These are phyloP conservation scores for Amborella trichopoda DNA, from an alignment of 164 flowering plant genomes.

Conservation along the genomic window DNA sequence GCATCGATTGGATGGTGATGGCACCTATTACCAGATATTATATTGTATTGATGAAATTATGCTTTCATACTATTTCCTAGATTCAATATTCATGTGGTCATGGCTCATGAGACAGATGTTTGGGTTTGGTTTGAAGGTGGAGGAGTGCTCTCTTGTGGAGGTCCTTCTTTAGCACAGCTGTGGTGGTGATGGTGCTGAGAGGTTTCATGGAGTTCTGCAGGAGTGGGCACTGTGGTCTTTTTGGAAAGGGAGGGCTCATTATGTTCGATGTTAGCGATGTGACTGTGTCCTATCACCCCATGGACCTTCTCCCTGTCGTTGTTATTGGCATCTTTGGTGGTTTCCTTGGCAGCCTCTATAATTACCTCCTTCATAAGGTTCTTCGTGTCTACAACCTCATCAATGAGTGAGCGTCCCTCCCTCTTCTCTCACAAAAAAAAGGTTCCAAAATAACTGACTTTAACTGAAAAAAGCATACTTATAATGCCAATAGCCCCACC, in stretches of 20 bases:
- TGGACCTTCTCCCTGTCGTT: conserved; percentile 56
- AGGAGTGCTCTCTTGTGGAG: conserved; percentile 97
- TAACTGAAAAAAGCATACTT: no score
- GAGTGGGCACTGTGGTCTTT: conserved; percentile 70
- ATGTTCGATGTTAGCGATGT: conserved; percentile 74
- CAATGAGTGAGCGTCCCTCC: conserved; percentile 46
- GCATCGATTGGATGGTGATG: no score
- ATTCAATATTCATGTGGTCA: no score
- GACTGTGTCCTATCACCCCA: conserved; percentile 23
- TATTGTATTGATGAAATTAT: no score
- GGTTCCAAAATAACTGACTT: no score
- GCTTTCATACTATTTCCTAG: no score
- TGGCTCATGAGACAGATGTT: no score
- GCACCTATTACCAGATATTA: no score
- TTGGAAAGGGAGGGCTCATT: conserved; percentile 88
- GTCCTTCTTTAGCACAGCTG: conserved; percentile 89
- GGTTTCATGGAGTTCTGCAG: conserved; percentile 53
- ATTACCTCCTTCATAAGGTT: conserved; percentile 69
- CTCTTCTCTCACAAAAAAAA: conserved; percentile 1
- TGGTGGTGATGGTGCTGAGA: conserved; percentile 70
- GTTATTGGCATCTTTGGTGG: conserved; percentile 76
- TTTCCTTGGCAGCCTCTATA: conserved; percentile 79
- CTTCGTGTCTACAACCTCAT: conserved; percentile 70
- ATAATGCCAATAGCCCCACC: no score
- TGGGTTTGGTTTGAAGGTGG: conserved; percentile 82